Conservation (phyloP, 2,329 filamentous ascomycete species). For the Sporothrix phasma region DNA sequence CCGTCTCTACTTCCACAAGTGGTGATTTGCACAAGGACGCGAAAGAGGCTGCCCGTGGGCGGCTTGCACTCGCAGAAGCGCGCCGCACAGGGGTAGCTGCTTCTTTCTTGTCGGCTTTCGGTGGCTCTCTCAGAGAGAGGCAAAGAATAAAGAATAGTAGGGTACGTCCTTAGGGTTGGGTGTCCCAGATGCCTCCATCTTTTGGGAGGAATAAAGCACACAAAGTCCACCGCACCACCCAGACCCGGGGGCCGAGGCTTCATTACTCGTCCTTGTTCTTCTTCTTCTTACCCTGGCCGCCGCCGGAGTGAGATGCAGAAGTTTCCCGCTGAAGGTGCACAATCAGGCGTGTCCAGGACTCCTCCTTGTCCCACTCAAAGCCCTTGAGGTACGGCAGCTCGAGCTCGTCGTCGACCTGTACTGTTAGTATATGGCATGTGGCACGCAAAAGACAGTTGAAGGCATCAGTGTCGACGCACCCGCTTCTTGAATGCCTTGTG, state of each 20-base stretch:
- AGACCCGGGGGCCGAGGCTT: slow-evolving; percentile 10
- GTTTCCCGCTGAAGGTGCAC: slow-evolving; percentile 72
- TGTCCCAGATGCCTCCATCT: too few relatives aligned
- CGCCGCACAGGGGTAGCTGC: not conserved
- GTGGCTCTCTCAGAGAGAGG: not conserved
- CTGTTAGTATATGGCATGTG: not conserved
- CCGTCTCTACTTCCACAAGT: not conserved
- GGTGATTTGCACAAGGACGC: slow-evolving; percentile 6
- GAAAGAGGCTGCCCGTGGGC: not conserved
- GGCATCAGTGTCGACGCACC: slow-evolving; percentile 41
- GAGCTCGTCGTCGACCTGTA: slow-evolving; percentile 80
- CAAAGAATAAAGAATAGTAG: not conserved
- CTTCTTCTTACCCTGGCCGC: slow-evolving; percentile 38
- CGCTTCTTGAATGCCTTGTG: slow-evolving; percentile 96
- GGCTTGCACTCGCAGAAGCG: slow-evolving; percentile 12
- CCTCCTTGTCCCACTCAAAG: slow-evolving; percentile 93
- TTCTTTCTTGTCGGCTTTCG: not conserved
- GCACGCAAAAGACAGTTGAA: not conserved
- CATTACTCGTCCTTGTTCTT: slow-evolving; percentile 53
- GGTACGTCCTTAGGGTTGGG: not conserved
- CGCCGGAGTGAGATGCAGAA: slow-evolving; percentile 20
- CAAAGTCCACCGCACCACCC: not conserved
- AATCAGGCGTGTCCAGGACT: slow-evolving; percentile 78
- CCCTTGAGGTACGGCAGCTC: slow-evolving; percentile 79
- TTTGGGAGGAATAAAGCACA: not conserved